These are phyloP conservation scores for Xylaria grammica DNA, from an alignment of 495 filamentous ascomycete genomes.

Conservation along the genomic window DNA sequence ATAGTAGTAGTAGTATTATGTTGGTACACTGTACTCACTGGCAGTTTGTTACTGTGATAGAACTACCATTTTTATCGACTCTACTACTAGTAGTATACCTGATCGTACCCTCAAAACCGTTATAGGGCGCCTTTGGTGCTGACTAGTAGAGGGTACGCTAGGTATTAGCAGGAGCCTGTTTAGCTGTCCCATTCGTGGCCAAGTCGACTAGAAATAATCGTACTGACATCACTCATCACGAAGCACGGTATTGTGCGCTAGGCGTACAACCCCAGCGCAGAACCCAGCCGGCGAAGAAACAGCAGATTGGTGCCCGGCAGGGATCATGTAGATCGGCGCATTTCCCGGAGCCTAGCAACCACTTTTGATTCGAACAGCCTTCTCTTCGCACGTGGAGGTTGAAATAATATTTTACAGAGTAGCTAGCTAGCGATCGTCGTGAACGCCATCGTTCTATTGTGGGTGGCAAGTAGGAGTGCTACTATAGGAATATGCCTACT, in stretches of 20 bases:
- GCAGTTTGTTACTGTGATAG: not conserved
- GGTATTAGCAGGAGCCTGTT: no score
- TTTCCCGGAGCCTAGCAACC: constrained; percentile 34
- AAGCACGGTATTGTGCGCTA: not conserved
- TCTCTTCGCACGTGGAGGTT: constrained; percentile 8
- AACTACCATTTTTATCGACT: not conserved
- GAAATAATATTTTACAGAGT: not conserved
- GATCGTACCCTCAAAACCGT: no score
- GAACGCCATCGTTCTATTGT: not conserved
- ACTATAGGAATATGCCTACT: no score
- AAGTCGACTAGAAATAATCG: not conserved
- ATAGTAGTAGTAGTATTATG: not conserved
- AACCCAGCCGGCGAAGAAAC: not conserved
- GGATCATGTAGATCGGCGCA: constrained; percentile 41
- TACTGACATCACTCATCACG: not conserved
- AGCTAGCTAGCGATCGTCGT: not conserved
- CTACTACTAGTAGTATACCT: not conserved
- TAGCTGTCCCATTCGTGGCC: no score
- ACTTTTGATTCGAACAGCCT: constrained; percentile 7
- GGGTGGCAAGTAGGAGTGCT: no score
- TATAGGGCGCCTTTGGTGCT: no score
- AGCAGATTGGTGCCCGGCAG: constrained; percentile 23
- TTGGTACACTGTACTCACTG: not conserved
- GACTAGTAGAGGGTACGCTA: no score
- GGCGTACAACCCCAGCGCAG: not conserved